Base-by-base conservation (phyloP, 805 yeast genomes). In the Candida methanosorbosa region DNA sequence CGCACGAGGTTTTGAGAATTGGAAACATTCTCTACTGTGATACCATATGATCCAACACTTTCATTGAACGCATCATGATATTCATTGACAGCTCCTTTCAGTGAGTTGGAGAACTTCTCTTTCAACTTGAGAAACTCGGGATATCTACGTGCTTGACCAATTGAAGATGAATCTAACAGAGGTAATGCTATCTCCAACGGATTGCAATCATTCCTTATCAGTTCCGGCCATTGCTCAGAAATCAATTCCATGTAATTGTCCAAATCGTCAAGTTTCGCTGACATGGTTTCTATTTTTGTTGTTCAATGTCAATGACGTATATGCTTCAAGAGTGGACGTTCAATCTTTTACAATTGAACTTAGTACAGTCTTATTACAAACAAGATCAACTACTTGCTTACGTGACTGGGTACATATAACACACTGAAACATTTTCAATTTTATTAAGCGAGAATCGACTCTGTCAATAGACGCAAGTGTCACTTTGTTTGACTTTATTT, bases 181-280 rank as follows among this genome's bases (percentile, higher is more conserved):
- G 88, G 77, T 27, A 90, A 64, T 0, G 96, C 96, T 34, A 80
- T 64, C 46, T 86, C 96, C 30, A 92, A 67, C 2, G 95, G 94
- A 51, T 86, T 87, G 36, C 85, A 75, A 33, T 74, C 68, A 8
- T 66, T 67, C 1, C 62, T 60, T 6, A 69, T 56, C 7, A 77
- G 56, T 34, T 71, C 56, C 2, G 59, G 56, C 61, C 60, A 56
- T 27, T 56, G 54, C 24, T 37, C 38, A 18, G 39, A 33, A 13
- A 45, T 32, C 27, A 34, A 31, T 18, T 34, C 34, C 9, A 39
- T 27, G 38, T 38, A 42, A 32, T 42, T 28, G 18, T 44, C 45
- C 23, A 48, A 38, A 23, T 45, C 42, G 33, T 42, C 47, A 15
- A 45, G 30, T n/a, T n/a, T n/a, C n/a, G n/a, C n/a, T n/a, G n/a